Evolutionary conservation across 2,329 filamentous ascomycete species (phyloP), one percentile per base, ranked within the genome.

Genomic region (Beauveria brongniartii): DNA sequence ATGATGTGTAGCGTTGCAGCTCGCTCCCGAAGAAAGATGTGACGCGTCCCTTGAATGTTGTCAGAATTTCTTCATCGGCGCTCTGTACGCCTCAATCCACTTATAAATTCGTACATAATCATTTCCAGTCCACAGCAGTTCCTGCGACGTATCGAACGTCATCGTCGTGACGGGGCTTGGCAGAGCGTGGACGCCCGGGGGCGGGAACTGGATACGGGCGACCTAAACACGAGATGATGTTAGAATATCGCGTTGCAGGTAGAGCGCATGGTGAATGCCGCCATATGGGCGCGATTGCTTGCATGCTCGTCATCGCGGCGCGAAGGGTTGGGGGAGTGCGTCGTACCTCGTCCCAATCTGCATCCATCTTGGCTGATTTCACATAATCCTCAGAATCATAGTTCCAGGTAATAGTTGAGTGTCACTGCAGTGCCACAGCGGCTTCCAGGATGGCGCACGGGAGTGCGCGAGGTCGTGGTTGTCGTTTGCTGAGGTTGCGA

Each of bases 51-150:
- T 96, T 61, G 20, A 14, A 56, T 41, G 28, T 16, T 47, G 67
- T 75, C 58, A 75, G 67, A 66, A 44, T 56, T 2, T 16, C 10
- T 46, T 37, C 12, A 41, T 16, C 30, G 18, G 22, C 9, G 10
- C 43, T 37, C 26, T 40, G 5, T 10, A n/a, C 8, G 55, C 14
- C 34, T 43, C 9, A 43, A 9, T 5, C 37, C 37, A 16, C 43
- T 14, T 12, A 28, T 43, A 2, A 24, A 67, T 63, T 68, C 84
- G 78, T 80, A 94, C 91, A 80, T 87, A 91, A 77, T 94, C 90
- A 73, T 94, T 96, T 52, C 92, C 95, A 3, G 87, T 86, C 94
- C 95, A 99, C 58, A 99, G 77, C 41, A 99, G 82, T 73, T 99
- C 94, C 73, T 96, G 89, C 44, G 82, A 81, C 61, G 88, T 89